These are phyloP conservation scores for Rasamsonia emersonii DNA, from an alignment of 2,329 filamentous ascomycete species.

Conservation along the genomic window DNA sequence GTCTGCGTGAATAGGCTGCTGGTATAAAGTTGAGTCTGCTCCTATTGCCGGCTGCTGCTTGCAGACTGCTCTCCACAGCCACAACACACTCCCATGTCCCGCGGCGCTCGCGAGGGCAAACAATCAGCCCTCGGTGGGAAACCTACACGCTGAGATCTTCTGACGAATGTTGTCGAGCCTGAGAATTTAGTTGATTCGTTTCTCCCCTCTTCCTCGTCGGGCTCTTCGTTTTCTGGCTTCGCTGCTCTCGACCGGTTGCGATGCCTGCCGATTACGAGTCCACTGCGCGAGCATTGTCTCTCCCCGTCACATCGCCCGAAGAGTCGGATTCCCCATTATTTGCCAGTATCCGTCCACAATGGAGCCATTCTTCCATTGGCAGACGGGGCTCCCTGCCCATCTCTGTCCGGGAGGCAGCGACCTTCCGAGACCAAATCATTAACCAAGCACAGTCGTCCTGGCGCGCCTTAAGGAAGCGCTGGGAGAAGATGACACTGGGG, in stretches of 20 bases:
- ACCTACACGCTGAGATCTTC: no score
- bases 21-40: no score
- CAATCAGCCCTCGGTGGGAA: background rate
- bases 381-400: conserved; percentile 32
- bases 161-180: no score
- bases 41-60: no score
- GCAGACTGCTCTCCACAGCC: no score
- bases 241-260: no score
- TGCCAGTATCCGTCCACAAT: conserved; percentile 39
- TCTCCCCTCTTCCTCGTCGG: no score
- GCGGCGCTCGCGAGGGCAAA: background rate
- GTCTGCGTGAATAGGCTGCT: no score
- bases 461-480: conserved; percentile 24
- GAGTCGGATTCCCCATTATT: conserved; percentile 38
- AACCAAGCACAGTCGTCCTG: conserved; percentile 27
- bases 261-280: conserved; percentile 44
- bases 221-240: no score
- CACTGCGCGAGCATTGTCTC: conserved; percentile 45
- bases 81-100: background rate
- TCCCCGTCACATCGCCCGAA: conserved; percentile 37
- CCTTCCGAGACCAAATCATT: conserved; percentile 31
- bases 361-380: conserved; percentile 40
- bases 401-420: conserved; percentile 21
- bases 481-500: conserved; percentile 37
- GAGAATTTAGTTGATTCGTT: no score